Evolutionary conservation across 257 asterid genomes (phyloP).

Genomic region (Forsythia suspensa): DNA sequence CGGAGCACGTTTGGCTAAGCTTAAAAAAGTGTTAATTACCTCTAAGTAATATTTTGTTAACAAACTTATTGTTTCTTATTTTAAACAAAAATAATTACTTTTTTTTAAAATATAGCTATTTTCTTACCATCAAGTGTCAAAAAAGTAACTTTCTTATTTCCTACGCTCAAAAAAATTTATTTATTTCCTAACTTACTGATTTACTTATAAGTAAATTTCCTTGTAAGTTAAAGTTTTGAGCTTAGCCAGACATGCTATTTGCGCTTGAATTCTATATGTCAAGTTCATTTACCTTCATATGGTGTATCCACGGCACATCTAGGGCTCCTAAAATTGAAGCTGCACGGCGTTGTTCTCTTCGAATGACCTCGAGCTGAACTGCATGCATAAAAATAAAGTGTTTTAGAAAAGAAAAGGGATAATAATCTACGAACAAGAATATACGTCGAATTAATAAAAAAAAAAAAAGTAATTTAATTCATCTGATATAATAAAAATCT

Average conservation of each 20-base stretch:
- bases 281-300: constrained; percentile 50
- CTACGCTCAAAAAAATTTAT: neutral
- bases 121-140: neutral
- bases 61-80: too few species aligned
- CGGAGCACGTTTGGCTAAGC: too few species aligned
- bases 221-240: neutral
- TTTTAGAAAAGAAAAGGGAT: neutral
- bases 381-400: constrained; percentile 15
- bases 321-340: constrained; percentile 33
- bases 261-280: neutral
- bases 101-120: too few species aligned
- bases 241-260: neutral
- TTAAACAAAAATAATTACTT: too few species aligned
- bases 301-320: constrained; percentile 64
- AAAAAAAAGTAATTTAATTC: neutral
- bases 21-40: too few species aligned
- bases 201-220: neutral
- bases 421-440: neutral
- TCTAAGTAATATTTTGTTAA: too few species aligned
- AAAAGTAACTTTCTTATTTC: neutral
- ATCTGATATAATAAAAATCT: constrained; percentile 13
- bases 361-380: constrained; percentile 44
- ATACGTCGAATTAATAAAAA: neutral
- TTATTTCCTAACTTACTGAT: neutral
- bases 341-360: constrained; percentile 21